Evolutionary conservation across 768 basidiomycete species (phyloP).

Genomic region (Udeniomyces megalosporus): DNA sequence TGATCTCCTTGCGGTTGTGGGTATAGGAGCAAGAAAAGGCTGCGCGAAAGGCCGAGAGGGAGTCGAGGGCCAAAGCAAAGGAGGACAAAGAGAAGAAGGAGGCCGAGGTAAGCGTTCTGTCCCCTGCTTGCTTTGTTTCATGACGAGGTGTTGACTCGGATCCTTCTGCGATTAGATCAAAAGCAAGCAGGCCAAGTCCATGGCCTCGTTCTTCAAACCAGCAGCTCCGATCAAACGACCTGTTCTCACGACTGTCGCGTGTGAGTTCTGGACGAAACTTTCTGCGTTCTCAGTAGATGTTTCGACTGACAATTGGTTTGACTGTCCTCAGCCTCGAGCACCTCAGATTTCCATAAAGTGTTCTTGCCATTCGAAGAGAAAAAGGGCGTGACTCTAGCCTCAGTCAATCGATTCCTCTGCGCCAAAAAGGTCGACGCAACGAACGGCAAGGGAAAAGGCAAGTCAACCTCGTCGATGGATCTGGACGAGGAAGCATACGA

Average conservation of each 20-base stretch:
- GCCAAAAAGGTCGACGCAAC: conserved; percentile 20
- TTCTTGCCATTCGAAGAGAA: conserved; percentile 70
- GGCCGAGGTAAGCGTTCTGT: conserved; percentile 33
- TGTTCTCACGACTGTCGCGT: too few species aligned
- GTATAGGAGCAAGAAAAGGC: conserved; percentile 6
- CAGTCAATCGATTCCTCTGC: conserved; percentile 48
- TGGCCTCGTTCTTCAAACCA: conserved; percentile 55
- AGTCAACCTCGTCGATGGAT: too few species aligned
- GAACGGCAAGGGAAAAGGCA: conserved; percentile 14
- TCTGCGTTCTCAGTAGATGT: neutral
- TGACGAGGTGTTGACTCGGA: neutral
- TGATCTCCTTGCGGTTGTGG: neutral
- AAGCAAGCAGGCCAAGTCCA: conserved; percentile 53
- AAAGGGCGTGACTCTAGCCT: conserved; percentile 56
- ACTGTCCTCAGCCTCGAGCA: neutral
- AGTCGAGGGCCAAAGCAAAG: conserved; percentile 26
- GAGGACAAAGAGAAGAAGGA: conserved; percentile 42
- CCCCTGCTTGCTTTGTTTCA: neutral
- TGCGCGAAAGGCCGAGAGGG: neutral
- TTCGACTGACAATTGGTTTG: neutral
- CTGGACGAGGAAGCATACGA: too few species aligned
- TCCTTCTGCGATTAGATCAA: conserved; percentile 32
- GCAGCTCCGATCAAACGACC: conserved; percentile 15
- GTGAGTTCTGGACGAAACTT: neutral
- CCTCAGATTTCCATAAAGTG: conserved; percentile 50